phyloP scores from a whole-genome alignment of 345 rosid species.

The Anacardium occidentale region DNA sequence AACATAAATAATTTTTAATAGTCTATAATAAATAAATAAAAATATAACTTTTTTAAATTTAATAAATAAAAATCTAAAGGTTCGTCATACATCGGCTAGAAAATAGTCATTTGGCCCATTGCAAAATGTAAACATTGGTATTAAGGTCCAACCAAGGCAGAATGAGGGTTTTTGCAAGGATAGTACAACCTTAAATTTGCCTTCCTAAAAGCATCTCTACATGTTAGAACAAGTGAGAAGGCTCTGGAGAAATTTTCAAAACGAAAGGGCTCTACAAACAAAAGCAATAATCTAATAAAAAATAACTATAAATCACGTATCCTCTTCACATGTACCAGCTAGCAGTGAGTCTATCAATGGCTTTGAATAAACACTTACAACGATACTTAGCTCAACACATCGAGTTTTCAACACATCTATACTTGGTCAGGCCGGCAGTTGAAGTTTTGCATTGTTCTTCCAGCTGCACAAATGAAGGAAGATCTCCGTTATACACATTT shows the following conservation, averaged over 20 bases:
- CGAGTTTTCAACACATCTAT: not conserved
- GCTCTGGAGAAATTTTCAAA: slow-evolving; percentile 16
- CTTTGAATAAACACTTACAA: not conserved
- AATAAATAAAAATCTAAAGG: no score
- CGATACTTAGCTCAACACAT: slow-evolving; percentile 1
- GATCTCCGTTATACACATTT: not conserved
- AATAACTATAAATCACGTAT: not conserved
- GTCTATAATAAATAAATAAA: no score
- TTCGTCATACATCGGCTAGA: no score
- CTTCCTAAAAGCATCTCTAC: slow-evolving; percentile 20
- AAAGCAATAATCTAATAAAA: slow-evolving; percentile 1
- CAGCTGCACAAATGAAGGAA: slow-evolving; percentile 50
- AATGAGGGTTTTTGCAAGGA: not conserved
- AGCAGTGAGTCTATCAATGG: not conserved
- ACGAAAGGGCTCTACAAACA: slow-evolving; percentile 15
- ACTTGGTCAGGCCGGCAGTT: slow-evolving; percentile 76
- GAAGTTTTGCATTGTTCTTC: slow-evolving; percentile 87
- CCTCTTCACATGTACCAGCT: not conserved
- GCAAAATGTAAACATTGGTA: no score
- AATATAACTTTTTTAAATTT: no score
- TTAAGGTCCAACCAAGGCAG: no score
- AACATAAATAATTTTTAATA: no score
- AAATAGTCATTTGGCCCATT: no score
- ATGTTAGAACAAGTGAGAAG: slow-evolving; percentile 16
- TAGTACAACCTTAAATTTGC: not conserved